Base-by-base conservation (phyloP, 306 rosid genomes). In the Rubus idaeus region DNA sequence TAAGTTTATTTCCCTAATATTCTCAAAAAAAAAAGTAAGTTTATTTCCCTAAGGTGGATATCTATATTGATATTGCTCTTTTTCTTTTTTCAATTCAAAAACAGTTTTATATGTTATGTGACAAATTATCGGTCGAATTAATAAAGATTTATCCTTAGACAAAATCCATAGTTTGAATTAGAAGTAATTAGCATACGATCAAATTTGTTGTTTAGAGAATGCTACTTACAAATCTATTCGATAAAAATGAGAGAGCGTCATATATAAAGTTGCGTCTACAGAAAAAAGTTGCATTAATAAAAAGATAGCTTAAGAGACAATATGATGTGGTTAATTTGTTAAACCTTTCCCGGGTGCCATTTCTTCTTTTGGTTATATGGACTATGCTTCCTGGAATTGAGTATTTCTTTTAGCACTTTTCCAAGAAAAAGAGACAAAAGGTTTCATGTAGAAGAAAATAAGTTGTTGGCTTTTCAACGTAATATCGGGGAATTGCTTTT, bases 381-480 rank as follows among this genome's bases (percentile, higher is more conserved):
- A 4, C 17, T 52, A 52, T 52, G 9, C 60, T 23, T 57, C 37
- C 8, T 30, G 30, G 41, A 62, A 35, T 61, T 2, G 20, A 18
- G 58, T 70, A 60, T 5, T 30, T 40, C 42, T 6, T 62, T 62
- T 49, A 39, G 4, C 39, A 71, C 65, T 52, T 70, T 35, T 50
- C 40, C 63, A 53, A 53, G 49, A 18, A 71, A 53, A 39, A 18
- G n/a, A 39, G 65, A 45, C 76, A 39, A 40, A 71, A 57, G 57
- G 60, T 70, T 70, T 6, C n/a, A 14, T 70, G 74, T 70, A 56
- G 60, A 16, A 70, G 45, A 49, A 70, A 3, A 49, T 21, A 52
- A 52, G 57, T 49, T 30, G 35, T 10, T 11, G 2, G 50, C 75
- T 53, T 71, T 8, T 40, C 76, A 53, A 52, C 39, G 39, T 20